Conservation (phyloP, 2,329 filamentous ascomycete genomes). For the Hypoxylon sp. region DNA sequence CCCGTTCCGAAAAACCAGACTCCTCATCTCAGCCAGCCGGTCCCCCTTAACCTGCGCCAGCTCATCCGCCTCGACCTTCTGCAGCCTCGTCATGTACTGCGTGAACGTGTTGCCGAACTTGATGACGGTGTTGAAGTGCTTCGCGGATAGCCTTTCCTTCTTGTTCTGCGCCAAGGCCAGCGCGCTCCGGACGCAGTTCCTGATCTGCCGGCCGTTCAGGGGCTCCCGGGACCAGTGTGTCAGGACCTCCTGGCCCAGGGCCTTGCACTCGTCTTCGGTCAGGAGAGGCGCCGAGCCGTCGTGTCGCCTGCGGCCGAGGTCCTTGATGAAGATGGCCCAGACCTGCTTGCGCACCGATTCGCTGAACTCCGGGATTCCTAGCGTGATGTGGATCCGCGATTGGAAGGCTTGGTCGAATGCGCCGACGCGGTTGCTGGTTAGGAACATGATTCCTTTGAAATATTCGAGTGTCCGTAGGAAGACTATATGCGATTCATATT, state of each 20-base stretch:
- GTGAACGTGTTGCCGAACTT: background rate
- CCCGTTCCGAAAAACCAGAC: background rate
- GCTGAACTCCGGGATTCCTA: background rate
- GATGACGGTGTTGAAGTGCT: slow-evolving; percentile 3
- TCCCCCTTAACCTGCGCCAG: slow-evolving; percentile 3
- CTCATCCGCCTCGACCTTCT: slow-evolving; percentile 4
- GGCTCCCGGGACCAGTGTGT: background rate
- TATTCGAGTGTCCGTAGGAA: slow-evolving; percentile 3
- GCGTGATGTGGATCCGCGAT: slow-evolving; percentile 1
- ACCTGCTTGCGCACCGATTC: slow-evolving; percentile 1
- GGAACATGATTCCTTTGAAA: slow-evolving; percentile 7
- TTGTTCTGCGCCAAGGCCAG: slow-evolving; percentile 3
- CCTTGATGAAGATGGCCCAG: slow-evolving; percentile 5
- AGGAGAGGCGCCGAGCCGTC: background rate
- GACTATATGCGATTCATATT: background rate
- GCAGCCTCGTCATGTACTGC: background rate
- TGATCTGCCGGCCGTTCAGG: background rate
- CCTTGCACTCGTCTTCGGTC: slow-evolving; percentile 2
- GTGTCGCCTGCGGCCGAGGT: background rate
- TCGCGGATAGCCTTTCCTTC: background rate
- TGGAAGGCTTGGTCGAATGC: slow-evolving; percentile 3
- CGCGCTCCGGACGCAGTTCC: slow-evolving; percentile 1
- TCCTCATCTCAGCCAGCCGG: background rate
- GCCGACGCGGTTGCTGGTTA: slow-evolving; percentile 1
- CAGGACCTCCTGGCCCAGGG: background rate